Percentiles rank a stretch among this genome's conserved stretches.
These are phyloP conservation scores for Limnanthes douglasii DNA, from an alignment of 345 rosid genomes.

Conservation along the genomic window DNA sequence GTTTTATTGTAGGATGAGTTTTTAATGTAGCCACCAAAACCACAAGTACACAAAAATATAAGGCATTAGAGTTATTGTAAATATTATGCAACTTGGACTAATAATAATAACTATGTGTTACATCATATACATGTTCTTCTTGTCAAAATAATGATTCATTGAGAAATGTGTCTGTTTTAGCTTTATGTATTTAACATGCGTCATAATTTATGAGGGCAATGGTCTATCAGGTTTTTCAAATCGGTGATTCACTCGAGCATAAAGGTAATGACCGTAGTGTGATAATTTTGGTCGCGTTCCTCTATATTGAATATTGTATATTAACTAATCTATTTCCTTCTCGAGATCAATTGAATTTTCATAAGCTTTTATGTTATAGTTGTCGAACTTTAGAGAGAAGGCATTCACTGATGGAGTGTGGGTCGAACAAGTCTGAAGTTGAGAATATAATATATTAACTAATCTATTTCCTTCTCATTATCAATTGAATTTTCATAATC, in stretches of 20 bases:
- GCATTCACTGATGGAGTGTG: constrained; percentile 17
- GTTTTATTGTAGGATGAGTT: no score
- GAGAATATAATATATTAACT: constrained; percentile 6
- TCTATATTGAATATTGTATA: constrained; percentile 17
- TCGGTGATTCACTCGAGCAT: constrained; percentile 80
- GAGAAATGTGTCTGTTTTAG: neutral
- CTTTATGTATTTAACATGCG: neutral
- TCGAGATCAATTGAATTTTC: constrained; percentile 76
- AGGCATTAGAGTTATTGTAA: no score
- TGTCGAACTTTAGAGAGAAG: constrained; percentile 52
- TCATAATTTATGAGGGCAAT: neutral
- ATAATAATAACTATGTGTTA: no score
- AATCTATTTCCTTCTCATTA: constrained; percentile 27
- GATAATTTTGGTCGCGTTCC: constrained; percentile 57
- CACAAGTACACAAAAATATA: no score
- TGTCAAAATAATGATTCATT: no score
- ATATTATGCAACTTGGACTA: no score
- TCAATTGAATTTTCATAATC: constrained; percentile 77
- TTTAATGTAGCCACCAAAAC: no score
- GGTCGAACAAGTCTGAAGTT: constrained; percentile 12
- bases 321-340: constrained; percentile 10
- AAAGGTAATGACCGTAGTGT: constrained; percentile 57
- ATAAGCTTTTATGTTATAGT: constrained; percentile 58
- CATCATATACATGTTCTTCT: no score
- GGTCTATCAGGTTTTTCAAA: constrained; percentile 55